Evolutionary conservation across 2,329 filamentous ascomycete species (phyloP), one percentile per base, ranked within the genome.

Genomic region (Claviceps quebecensis): DNA sequence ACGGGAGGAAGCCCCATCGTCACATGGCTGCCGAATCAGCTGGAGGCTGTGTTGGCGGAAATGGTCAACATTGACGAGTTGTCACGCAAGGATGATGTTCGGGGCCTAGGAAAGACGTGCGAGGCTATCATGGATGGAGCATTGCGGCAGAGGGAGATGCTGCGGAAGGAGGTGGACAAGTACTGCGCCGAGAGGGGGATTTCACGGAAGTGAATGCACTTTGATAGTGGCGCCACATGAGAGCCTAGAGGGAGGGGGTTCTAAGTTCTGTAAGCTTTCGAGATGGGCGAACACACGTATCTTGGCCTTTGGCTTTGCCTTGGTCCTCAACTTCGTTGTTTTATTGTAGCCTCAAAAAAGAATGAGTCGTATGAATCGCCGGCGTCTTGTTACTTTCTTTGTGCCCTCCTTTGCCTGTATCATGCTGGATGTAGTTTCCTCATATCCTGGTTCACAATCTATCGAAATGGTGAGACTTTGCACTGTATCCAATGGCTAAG

Each of bases 1-100:
- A 91, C 86, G 0, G 86, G 86, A 2, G 86, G 86, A 17, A 87
- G 82, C 58, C 86, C 86, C 3, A 90, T 91, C 55, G 84, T 90
- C 16, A 90, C 85, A 2, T 91, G 86, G 86, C 68, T 91, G 55
- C 86, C 86, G 2, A 91, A 90, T 66, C 86, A 91, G 70, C 73
- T 91, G 47, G 75, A 80, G 56, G 85, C 86, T 1, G 84, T 90
- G 13, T 73, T 91, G 66, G 72, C 75, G 13, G 75, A 87, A 61
- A 90, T 90, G 83, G 68, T 71, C 22, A 69, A 74, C 38, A 72
- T 85, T 2, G 76, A 77, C 57, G 68, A 69, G 34, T 67, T 65
- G 47, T 72, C 67, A 43, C 63, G 63, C 52, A 64, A 57, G 45
- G 65, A 65, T 48, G 67, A 70, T 29, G 59, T 58, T n/a, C 59